Conservation (phyloP, 768 basidiomycete species). For the Clitopilus hobsonii region DNA sequence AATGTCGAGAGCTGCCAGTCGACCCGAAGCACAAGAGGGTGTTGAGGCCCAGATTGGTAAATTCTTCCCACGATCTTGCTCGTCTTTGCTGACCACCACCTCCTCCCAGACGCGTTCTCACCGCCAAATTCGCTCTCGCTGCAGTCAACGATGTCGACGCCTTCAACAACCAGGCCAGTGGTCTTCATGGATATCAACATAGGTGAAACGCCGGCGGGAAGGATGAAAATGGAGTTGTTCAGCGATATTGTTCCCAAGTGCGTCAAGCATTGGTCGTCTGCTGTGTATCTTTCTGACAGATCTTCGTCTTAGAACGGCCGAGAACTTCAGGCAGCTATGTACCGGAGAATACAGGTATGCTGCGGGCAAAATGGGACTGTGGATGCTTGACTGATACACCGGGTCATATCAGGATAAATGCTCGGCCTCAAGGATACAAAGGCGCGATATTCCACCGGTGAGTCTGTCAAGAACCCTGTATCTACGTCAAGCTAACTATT, state of each 20-base stretch:
- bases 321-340: slow-evolving; percentile 96
- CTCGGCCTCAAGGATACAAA: slow-evolving; percentile 89
- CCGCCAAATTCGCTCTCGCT: background rate
- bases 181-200: slow-evolving; percentile 98
- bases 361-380: slow-evolving; percentile 1
- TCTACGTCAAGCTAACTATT: slow-evolving; percentile 3
- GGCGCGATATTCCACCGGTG: slow-evolving; percentile 89
- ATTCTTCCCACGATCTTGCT: background rate
- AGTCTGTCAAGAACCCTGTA: slow-evolving; percentile 17
- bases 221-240: slow-evolving; percentile 97
- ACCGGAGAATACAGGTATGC: slow-evolving; percentile 91
- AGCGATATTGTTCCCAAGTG: slow-evolving; percentile 95
- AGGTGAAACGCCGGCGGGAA: slow-evolving; percentile 92
- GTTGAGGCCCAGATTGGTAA: background rate
- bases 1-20: too few relatives aligned
- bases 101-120: background rate
- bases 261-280: background rate
- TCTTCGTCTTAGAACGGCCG: slow-evolving; percentile 67
- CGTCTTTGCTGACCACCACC: background rate
- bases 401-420: slow-evolving; percentile 55
- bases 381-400: background rate
- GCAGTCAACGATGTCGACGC: slow-evolving; percentile 6
- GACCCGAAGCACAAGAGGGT: too few relatives aligned
- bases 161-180: slow-evolving; percentile 65
- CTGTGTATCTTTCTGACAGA: background rate